Base-by-base conservation (phyloP, 495 filamentous ascomycete genomes). In the Aspergillus biplanus region DNA sequence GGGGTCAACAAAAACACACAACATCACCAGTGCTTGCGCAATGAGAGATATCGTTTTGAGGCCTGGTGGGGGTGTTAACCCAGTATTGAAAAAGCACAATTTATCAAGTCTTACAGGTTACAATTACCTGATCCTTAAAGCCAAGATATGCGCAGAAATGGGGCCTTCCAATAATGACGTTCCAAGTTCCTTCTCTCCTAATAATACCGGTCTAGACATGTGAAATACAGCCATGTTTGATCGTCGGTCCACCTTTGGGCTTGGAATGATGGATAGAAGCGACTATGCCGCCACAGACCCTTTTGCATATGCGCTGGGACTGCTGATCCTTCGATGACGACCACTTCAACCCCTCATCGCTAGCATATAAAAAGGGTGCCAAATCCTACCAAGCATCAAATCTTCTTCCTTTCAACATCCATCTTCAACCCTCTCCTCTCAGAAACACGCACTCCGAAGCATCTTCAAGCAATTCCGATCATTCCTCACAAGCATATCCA, bases 361-460 rank as follows among this genome's bases (percentile, higher is more conserved):
- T 55, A 65, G 15, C 60, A 53, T 78, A 77, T 78, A 78, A 71
- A 78, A 75, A 70, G 67, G 63, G 61, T 63, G 52, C 63, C 65
- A 67, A 69, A 61, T 68, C 60, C 66, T 63, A 69, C 66, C 65
- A 56, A 46, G 31, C 57, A 60, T 54, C 33, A 58, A 33, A 5
- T 58, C 33, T 50, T 16, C 47, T 7, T 27, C 11, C 47, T 50
- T 50, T 33, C 27, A 18, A 34, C 33, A 60, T 63, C 50, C 18
- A 50, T 32, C 48, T 59, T 42, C 61, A 59, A 46, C 56, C 16
- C 56, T 59, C 55, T 64, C 62, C 21, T 33, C 52, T 62, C 52
- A 53, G 48, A 48, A 52, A 34, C 33, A 21, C 55, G n/a, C 16
- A 27, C 33, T 16, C 60, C 44, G 18, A 27, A 27, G 21, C 21